Conservation (phyloP, 805 yeast genomes). For the Yamadazyma philogaea region DNA sequence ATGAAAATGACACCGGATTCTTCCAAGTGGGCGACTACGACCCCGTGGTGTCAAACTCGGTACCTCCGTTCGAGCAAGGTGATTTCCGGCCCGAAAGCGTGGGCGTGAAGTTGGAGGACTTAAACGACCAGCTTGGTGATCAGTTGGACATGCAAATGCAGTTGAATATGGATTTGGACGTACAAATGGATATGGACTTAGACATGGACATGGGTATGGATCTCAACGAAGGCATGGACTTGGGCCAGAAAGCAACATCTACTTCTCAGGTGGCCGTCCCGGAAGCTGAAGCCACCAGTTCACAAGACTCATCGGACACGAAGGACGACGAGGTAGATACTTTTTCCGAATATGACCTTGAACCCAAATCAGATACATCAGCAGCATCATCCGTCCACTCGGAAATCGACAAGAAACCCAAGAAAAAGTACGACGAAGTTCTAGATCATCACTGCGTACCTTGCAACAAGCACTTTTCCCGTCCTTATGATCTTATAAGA, state of each 20-base stretch:
- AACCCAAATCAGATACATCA: slow-evolving; percentile 1
- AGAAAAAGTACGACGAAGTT: slow-evolving; percentile 21
- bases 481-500: slow-evolving; percentile 51
- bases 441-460: slow-evolving; percentile 57
- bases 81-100: neutral
- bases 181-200: neutral
- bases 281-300: no score
- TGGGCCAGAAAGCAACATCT: no score
- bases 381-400: neutral
- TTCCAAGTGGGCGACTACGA: slow-evolving; percentile 23
- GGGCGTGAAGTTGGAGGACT: slow-evolving; percentile 5
- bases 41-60: neutral
- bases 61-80: neutral
- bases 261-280: no score
- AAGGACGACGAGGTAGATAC: neutral
- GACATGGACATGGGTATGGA: slow-evolving; percentile 10
- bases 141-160: neutral
- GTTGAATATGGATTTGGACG: slow-evolving; percentile 1
- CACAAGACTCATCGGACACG: no score
- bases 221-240: neutral
- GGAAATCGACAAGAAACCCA: slow-evolving; percentile 3
- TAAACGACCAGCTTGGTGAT: slow-evolving; percentile 5
- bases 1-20: slow-evolving; percentile 25
- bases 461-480: slow-evolving; percentile 78
- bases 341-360: neutral